Evolutionary conservation across 495 filamentous ascomycete species (phyloP), one percentile per base, ranked within the genome.

Genomic region (Daldinia childiae): DNA sequence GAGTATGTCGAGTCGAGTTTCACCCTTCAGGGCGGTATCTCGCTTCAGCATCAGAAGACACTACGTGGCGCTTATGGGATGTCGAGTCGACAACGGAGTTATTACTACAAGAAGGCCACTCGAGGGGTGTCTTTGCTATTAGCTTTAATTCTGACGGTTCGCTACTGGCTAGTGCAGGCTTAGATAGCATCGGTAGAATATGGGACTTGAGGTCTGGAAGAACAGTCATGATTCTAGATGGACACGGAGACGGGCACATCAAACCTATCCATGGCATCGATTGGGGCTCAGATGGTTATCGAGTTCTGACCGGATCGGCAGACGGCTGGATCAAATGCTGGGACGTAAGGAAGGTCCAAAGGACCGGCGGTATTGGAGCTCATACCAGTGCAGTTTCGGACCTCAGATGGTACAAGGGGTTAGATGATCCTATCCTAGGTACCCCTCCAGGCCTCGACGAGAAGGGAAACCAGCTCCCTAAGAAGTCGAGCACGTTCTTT

Each of bases 261-360:
- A 90, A 93, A 39, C 94, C 96, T 19, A 96, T 99, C 52, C 93
- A 94, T 68, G 94, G 89, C 1, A 81, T 98, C 15, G 94, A 97
- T 76, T 99, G 95, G 95, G 90, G 91, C 55, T 86, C 89, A 0
- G 96, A 99, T 74, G 94, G 94, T 1, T 90, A 97, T 76, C 89
- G 95, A 7, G 89, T 98, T 15, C 83, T 98, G 6, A 92, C 93
- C 6, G 94, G 94, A 1, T 93, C 92, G n/a, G 94, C 89, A 1
- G 95, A 99, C 75, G 95, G 95, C 5, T 97, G 94, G 87, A 90
- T 95, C 62, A 98, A 98, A 78, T 97, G 94, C 81, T 99, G 95
- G 95, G 95, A 99, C 77, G 83, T 98, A 52, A 89, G 95, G 2
- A 93, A 93, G 76, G 94, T 98, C 52, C 88, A 90, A 70, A 90